phyloP scores from a whole-genome alignment of 2,329 filamentous ascomycete species.

The Aspergillus fumigatiaffinis region DNA sequence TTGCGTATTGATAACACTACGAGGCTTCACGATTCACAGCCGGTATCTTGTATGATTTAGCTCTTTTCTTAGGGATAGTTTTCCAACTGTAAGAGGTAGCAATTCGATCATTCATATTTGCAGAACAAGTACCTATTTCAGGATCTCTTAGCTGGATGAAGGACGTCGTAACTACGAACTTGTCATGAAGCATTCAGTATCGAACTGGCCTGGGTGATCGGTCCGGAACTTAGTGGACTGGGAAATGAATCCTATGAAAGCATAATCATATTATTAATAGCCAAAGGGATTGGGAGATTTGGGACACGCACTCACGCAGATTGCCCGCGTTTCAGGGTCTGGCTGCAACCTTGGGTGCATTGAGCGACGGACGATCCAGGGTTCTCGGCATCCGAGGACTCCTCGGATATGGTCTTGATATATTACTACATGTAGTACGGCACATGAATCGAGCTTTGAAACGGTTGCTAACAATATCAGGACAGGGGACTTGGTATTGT shows the following conservation, averaged over 20 bases:
- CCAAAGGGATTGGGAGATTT: not conserved
- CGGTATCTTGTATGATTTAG: not conserved
- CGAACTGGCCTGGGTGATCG: not conserved
- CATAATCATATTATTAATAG: not conserved
- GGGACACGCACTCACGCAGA: slow-evolving; percentile 12
- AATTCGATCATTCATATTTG: no score
- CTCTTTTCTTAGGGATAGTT: not conserved
- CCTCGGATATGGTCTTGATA: slow-evolving; percentile 3
- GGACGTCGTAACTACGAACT: no score
- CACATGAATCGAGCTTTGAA: not conserved
- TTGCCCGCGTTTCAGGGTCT: slow-evolving; percentile 22
- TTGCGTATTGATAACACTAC: not conserved
- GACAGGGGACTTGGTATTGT: not conserved
- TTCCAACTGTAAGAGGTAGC: not conserved
- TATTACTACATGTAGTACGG: not conserved
- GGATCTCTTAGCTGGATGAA: no score
- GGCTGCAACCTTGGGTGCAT: slow-evolving; percentile 3
- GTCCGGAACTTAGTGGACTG: not conserved
- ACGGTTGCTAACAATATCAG: not conserved
- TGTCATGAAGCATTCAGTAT: not conserved
- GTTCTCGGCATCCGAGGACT: slow-evolving; percentile 3
- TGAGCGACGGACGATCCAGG: not conserved
- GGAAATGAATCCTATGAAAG: not conserved
- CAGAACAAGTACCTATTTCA: no score
- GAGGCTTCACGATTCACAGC: slow-evolving; percentile 1